Base-by-base conservation (phyloP, 768 basidiomycete species). In the Collybia sordida region DNA sequence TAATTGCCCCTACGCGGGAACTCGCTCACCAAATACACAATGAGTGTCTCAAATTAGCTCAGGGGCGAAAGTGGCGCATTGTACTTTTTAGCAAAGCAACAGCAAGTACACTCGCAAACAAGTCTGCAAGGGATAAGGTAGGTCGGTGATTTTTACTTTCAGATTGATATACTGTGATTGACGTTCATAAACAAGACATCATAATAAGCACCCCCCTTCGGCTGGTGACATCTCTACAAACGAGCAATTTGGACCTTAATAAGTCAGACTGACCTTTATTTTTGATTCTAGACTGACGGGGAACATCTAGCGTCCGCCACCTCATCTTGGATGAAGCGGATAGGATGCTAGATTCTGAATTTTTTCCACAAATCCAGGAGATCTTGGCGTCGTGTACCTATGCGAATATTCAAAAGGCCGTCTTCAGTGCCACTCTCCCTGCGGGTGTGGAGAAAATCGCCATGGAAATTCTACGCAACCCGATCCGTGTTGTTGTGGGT, bases 391-490 rank as follows among this genome's bases (percentile, higher is more conserved):
- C 88, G 15, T 97, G 93, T 59, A 82, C 82, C 0, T 74, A 86
- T 62, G 64, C 81, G 2, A 66, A 72, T 1, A 54, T 94, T 1
- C 92, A 92, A 64, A 97, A 93, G 59, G 88, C 89, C 2, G 85
- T 98, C 17, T 93, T 98, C 66, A 94, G 92, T 58, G 97, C 97
- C 1, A 99, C 97, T 0, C 81, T 99, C 38, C 96, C 96, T 15
- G 85, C 90, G 9, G 82, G 85, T 8, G 87, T 82, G 0, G 97
- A 99, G 66, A 90, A 87, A 60, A 71, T 93, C 22, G 93, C 93
- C 0, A 85, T 93, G 81, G 78, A 77, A 19, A 89, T 95, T 78
- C 75, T 98, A 25, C 77, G 75, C 4, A 83, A 96, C 60, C 92
- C 93, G 3, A 85, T 98, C 45, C 84, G 97, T 8, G 83, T 98